These are phyloP conservation scores for Cantharellus anzutake DNA, from an alignment of 768 basidiomycete species.

Conservation along the genomic window DNA sequence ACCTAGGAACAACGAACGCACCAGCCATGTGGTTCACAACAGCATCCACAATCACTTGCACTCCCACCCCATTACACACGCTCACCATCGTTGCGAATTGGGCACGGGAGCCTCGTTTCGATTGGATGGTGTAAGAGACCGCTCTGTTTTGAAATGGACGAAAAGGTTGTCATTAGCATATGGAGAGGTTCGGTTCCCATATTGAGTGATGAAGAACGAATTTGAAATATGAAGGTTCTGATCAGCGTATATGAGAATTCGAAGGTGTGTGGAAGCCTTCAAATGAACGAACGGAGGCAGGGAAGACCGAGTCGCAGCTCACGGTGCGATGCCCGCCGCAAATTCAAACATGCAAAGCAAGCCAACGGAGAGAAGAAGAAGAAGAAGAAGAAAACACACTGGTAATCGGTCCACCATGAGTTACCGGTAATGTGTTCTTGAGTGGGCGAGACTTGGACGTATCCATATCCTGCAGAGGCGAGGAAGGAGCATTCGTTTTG, in stretches of 20 bases:
- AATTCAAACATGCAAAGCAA: not conserved
- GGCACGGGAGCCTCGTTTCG: conserved; percentile 39
- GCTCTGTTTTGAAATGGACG: conserved; percentile 9
- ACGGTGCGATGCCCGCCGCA: too few species aligned
- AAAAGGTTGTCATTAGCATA: not conserved
- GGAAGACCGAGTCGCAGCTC: too few species aligned
- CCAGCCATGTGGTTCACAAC: conserved; percentile 45
- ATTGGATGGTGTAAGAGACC: conserved; percentile 43
- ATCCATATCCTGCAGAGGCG: conserved; percentile 26
- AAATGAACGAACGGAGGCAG: too few species aligned
- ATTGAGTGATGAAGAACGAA: not conserved
- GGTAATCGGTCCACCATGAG: conserved; percentile 65
- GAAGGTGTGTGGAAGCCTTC: not conserved
- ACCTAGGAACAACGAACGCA: too few species aligned
- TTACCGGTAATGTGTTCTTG: conserved; percentile 31
- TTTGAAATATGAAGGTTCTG: not conserved
- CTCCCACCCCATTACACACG: conserved; percentile 35
- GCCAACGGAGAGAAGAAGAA: too few species aligned
- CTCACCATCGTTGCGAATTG: conserved; percentile 32
- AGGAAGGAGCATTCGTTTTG: conserved; percentile 32
- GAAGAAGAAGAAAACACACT: too few species aligned
- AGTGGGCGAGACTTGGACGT: conserved; percentile 40
- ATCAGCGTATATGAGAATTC: not conserved
- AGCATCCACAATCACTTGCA: conserved; percentile 35
- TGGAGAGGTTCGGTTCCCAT: not conserved